Evolutionary conservation across 2,329 filamentous ascomycete species (phyloP), one percentile per base, ranked within the genome.

Genomic region (Trematosphaeria pertusa): DNA sequence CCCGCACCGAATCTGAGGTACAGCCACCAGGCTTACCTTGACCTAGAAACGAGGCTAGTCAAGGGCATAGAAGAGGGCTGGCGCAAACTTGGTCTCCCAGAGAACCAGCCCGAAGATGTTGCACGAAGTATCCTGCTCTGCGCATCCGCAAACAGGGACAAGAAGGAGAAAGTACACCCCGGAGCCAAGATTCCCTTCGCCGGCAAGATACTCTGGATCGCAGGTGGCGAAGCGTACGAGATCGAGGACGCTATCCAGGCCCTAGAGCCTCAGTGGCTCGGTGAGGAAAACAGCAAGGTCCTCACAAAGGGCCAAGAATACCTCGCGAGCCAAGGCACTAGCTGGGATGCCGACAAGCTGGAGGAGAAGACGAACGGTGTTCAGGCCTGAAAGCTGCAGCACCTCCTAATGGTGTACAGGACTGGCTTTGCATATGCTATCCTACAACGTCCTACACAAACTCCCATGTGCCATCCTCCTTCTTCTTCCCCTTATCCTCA

Each of bases 401-500:
- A 36, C 10, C 19, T 3, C 7, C n/a, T 7, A 3, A 12, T 21
- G 11, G 8, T 6, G 22, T 26, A 14, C 19, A 2, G 12, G 9
- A 43, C 21, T 17, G 14, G 17, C 6, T 14, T 15, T 18, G 3
- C 21, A 19, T 40, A 1, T 6, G 1, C 17, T 36, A 36, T n/a
- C n/a, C n/a, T n/a, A n/a, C n/a, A n/a, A n/a, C n/a, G n/a, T n/a
- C 5, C 22, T 48, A 56, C 10, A 19, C 45, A 54, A 65, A 67
- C 3, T 58, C 50, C 63, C 63, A 67, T 4, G 36, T 43, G 10
- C 61, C 63, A 52, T 63, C 46, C n/a, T 55, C 54, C 4, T 33
- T 38, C 44, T 41, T 64, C 31, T 46, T 58, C 12, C 55, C 64
- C 26, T 41, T 61, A 46, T 67, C 64, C 38, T 62, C 63, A 48